Evolutionary conservation across 305 asterid species (phyloP).

Genomic region (Fraxinus ornus): DNA sequence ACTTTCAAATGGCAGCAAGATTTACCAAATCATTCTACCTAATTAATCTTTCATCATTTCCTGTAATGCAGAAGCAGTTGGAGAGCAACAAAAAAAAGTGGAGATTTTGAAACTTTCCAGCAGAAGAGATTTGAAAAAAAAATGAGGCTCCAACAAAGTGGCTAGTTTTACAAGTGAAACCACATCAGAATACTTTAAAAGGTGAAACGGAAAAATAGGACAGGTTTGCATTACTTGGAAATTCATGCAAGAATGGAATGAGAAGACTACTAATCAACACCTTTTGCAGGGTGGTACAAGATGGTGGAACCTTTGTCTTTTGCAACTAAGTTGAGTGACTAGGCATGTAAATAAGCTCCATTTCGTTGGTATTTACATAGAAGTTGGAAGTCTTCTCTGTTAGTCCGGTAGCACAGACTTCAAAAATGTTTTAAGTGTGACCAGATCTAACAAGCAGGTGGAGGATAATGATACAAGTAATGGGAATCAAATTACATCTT

Average conservation of each 20-base stretch:
- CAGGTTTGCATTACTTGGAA: neutral
- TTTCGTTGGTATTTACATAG: neutral
- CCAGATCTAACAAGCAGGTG: neutral
- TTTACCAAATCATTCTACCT: neutral
- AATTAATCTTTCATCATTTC: neutral
- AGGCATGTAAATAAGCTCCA: neutral
- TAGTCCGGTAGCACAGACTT: neutral
- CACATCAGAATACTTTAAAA: neutral
- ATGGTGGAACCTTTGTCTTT: neutral
- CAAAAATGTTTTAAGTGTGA: neutral
- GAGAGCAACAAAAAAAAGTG: neutral
- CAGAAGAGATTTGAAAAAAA: neutral
- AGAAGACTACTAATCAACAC: neutral
- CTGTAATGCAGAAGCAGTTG: neutral
- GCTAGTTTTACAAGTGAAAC: neutral
- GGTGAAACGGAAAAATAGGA: neutral
- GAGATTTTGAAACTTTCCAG: neutral
- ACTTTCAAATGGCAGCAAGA: constrained; percentile 5
- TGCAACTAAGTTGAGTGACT: neutral
- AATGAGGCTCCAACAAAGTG: neutral
- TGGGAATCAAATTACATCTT: neutral
- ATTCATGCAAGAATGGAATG: constrained; percentile 1
- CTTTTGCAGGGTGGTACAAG: neutral
- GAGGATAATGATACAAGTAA: neutral
- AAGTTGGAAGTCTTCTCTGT: neutral